Evolutionary conservation across 257 asterid genomes (phyloP), one percentile per base, ranked within the genome.

Genomic region (Gardenia jasminoides): DNA sequence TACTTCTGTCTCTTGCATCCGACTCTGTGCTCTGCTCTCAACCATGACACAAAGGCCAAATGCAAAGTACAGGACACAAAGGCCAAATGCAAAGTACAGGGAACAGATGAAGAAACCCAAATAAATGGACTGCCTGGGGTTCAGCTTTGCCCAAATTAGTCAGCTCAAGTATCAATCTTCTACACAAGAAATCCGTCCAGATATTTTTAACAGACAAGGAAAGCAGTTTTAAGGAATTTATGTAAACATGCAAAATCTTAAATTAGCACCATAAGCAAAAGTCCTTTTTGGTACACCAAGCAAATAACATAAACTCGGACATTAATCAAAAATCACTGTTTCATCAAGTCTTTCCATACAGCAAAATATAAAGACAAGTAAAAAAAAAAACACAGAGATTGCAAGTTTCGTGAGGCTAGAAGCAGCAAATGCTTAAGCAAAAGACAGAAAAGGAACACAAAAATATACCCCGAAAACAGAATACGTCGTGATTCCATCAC

Each of bases 401-500:
- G 46, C 76, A 69, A 79, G 9, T 31, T 31, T 65, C 33, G 33
- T 4, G 77, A 48, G 46, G 36, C 52, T 36, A 62, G 13, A 52
- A 72, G 24, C 13, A 24, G 12, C 43, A 56, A 70, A 26, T 76
- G 39, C 71, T 41, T 4, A 12, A 70, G 59, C 71, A 47, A 28
- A 75, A 50, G 36, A 17, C 33, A 78, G 54, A 67, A 68, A 47
- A 74, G 76, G 50, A 47, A 47, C 10, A 17, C 31, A 4, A 46
- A 26, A 46, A 50, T 62, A 80, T 91, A 93, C 98, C 96, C 90
- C 97, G 10, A 91, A 95, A 82, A 93, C 99, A 12, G 97, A 93
- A 84, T 79, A 95, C 17, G 97, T 93, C 81, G 97, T 88, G 82
- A 95, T 91, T 81, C 97, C 98, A 89, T 95, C 99, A 36, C 96